A percentile compares a stretch with the other conserved stretches of the same genome.
Evolutionary conservation across 257 asterid genomes (phyloP).

Genomic region (Fraxinus pennsylvanica): DNA sequence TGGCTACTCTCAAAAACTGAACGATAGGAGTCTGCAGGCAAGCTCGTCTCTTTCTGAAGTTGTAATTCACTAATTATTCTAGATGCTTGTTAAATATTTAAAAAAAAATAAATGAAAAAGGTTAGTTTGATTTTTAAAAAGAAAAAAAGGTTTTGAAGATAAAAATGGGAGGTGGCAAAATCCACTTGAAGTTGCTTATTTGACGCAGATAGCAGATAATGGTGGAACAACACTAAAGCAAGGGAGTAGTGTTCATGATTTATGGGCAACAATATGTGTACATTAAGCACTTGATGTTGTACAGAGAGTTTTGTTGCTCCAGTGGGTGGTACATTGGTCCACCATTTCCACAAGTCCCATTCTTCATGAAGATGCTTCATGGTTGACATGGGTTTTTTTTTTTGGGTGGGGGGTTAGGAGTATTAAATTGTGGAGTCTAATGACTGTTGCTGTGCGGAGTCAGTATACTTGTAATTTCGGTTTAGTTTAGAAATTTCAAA

Average conservation of each 20-base stretch:
- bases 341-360: slow-evolving; percentile 27
- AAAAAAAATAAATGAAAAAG: no score
- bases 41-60: no score
- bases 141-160: not conserved
- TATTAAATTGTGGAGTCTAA: no score
- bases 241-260: not conserved
- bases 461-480: no score
- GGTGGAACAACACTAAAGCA: slow-evolving; percentile 42
- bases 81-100: no score
- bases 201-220: slow-evolving; percentile 30
- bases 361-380: not conserved
- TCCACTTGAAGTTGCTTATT: not conserved
- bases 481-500: no score
- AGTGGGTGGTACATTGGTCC: slow-evolving; percentile 26
- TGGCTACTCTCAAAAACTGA: no score
- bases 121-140: no score
- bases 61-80: no score
- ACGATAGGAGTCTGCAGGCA: not conserved
- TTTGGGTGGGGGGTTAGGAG: not conserved
- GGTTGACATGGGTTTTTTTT: not conserved
- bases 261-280: slow-evolving; percentile 23
- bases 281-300: slow-evolving; percentile 11
- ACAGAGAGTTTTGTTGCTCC: slow-evolving; percentile 33
- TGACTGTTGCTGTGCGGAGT: no score
- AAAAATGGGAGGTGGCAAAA: not conserved